phyloP scores from a whole-genome alignment of 768 basidiomycete species.

The Neoboletus subvelutipes region DNA sequence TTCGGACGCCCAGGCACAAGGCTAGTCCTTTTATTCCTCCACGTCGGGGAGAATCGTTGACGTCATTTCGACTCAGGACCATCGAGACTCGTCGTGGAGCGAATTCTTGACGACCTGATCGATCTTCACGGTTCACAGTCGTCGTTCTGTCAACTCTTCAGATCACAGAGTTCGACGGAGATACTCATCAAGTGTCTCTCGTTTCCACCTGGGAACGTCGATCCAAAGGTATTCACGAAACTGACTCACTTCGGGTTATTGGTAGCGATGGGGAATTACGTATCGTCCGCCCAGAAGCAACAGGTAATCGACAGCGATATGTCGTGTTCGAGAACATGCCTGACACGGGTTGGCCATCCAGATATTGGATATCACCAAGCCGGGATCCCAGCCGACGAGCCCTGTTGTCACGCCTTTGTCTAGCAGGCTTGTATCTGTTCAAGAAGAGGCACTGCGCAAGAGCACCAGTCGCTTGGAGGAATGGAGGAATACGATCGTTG shows the following conservation, averaged over 20 bases:
- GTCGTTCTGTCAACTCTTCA: slow-evolving; percentile 72
- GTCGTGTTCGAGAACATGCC: neutral
- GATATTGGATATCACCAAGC: slow-evolving; percentile 61
- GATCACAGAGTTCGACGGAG: slow-evolving; percentile 66
- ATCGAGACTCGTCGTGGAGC: slow-evolving; percentile 17
- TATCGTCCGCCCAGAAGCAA: slow-evolving; percentile 65
- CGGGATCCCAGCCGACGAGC: slow-evolving; percentile 9
- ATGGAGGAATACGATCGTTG: slow-evolving; percentile 69
- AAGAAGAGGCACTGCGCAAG: slow-evolving; percentile 51
- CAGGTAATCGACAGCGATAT: slow-evolving; percentile 49
- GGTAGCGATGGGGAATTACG: slow-evolving; percentile 61
- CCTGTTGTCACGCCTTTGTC: neutral
- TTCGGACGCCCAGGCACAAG: slow-evolving; percentile 19
- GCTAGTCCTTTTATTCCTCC: neutral
- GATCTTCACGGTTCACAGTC: slow-evolving; percentile 61
- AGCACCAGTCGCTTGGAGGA: slow-evolving; percentile 62
- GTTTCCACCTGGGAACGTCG: slow-evolving; percentile 33
- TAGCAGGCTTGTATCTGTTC: slow-evolving; percentile 21
- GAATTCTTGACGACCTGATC: slow-evolving; percentile 65
- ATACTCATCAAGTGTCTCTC: slow-evolving; percentile 66
- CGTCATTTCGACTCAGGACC: slow-evolving; percentile 19
- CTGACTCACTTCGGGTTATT: slow-evolving; percentile 67
- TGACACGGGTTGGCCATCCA: slow-evolving; percentile 15
- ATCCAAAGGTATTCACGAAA: slow-evolving; percentile 53
- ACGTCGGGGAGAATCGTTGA: neutral